A percentile compares a stretch with the other conserved stretches of the same genome.
Evolutionary conservation across 371 early-diverging fungal species (phyloP).

Genomic region (Chytridium lagenaria): DNA sequence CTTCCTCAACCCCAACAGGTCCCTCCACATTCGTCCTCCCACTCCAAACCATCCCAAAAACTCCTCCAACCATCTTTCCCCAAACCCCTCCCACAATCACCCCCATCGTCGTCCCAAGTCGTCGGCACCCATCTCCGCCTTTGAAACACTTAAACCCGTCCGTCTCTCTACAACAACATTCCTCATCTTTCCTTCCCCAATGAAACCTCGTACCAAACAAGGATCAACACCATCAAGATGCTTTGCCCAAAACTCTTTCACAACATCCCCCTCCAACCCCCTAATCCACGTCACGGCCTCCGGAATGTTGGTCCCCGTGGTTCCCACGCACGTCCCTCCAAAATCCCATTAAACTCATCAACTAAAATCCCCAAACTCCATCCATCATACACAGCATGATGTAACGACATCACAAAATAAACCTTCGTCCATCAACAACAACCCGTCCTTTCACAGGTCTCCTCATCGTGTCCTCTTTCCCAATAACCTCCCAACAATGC

Average conservation of each 20-base stretch:
- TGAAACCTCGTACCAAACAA: not conserved
- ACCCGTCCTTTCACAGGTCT: no score
- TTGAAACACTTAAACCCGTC: not conserved
- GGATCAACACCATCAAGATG: not conserved
- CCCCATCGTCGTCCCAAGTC: not conserved
- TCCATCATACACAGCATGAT: constrained; percentile 6
- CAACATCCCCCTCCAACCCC: not conserved
- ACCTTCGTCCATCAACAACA: no score
- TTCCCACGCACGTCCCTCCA: no score
- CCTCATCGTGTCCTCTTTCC: no score
- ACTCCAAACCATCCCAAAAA: not conserved
- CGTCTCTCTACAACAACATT: not conserved
- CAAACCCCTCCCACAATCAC: not conserved
- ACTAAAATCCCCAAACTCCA: not conserved
- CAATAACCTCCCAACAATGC: no score
- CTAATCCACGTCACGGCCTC: not conserved
- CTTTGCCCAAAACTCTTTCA: not conserved
- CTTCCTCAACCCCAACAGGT: not conserved
- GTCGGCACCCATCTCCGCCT: not conserved
- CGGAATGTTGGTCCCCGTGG: not conserved
- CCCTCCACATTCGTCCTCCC: not conserved
- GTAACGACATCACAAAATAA: not conserved
- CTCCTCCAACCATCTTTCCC: not conserved
- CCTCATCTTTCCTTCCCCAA: not conserved
- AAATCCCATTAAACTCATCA: not conserved